Percentiles rank a stretch among this genome's conserved stretches.
Evolutionary conservation across 805 yeast species (phyloP).

Genomic region (Cyberlindnera maritima): DNA sequence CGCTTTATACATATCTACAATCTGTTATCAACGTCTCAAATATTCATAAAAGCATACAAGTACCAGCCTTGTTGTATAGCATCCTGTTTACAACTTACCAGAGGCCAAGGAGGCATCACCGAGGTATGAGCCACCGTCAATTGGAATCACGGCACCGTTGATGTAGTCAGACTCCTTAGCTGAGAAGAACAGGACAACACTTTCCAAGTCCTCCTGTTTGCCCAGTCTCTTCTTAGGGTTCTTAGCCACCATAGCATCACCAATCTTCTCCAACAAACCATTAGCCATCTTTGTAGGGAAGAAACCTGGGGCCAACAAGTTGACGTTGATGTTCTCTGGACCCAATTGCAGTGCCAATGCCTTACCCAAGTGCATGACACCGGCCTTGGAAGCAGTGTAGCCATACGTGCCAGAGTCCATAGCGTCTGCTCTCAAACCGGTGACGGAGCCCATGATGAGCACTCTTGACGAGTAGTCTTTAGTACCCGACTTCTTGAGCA

Average conservation of each 20-base stretch:
- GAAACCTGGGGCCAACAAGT: constrained; percentile 73
- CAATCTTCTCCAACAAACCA: constrained; percentile 51
- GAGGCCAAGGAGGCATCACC: constrained; percentile 26
- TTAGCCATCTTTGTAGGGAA: constrained; percentile 74
- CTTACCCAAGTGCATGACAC: constrained; percentile 65
- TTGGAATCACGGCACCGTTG: constrained; percentile 64
- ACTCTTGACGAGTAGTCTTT: constrained; percentile 61
- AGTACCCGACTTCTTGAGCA: constrained; percentile 50
- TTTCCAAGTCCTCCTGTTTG: constrained; percentile 54
- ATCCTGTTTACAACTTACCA: constrained; percentile 4
- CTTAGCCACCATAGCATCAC: constrained; percentile 40
- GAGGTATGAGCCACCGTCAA: constrained; percentile 67
- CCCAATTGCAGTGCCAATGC: constrained; percentile 64
- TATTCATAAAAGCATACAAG: not conserved
- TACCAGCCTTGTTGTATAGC: not conserved
- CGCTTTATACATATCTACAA: too few species aligned
- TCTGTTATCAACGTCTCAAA: too few species aligned
- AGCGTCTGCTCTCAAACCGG: constrained; percentile 42
- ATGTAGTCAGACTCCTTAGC: constrained; percentile 56
- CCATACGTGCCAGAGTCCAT: constrained; percentile 52
- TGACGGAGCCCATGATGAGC: constrained; percentile 64
- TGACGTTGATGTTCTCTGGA: constrained; percentile 63
- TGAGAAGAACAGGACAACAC: constrained; percentile 52
- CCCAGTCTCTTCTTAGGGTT: constrained; percentile 71
- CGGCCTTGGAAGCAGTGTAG: constrained; percentile 72